These are phyloP conservation scores for Elsinoe batatas DNA, from an alignment of 2,329 filamentous ascomycete species.

Conservation along the genomic window DNA sequence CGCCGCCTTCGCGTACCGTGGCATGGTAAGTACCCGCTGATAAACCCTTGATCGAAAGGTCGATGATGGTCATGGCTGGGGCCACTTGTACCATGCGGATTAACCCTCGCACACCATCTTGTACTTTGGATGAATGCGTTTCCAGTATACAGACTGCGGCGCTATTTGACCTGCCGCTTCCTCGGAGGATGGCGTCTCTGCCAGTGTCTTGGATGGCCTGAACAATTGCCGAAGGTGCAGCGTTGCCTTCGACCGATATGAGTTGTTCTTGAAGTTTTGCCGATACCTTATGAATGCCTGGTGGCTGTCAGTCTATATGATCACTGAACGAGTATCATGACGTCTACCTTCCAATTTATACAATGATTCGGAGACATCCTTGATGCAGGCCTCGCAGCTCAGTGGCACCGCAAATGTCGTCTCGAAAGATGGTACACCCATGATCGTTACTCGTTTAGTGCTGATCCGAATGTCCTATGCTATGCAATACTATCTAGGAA, in stretches of 20 bases:
- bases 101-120: conserved; percentile 68
- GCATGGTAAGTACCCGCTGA: conserved; percentile 72
- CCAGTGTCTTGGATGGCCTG: conserved; percentile 81
- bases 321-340: neutral
- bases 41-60: conserved; percentile 77
- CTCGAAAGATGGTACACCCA: conserved; percentile 41
- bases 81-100: conserved; percentile 90
- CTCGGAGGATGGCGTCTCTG: conserved; percentile 85
- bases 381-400: conserved; percentile 81
- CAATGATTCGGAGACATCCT: conserved; percentile 71
- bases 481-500: neutral
- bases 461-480: neutral
- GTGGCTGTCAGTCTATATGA: neutral
- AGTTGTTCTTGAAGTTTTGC: conserved; percentile 75
- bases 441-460: neutral
- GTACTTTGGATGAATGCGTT: conserved; percentile 55
- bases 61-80: conserved; percentile 67
- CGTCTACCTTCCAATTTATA: conserved; percentile 56
- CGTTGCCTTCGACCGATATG: conserved; percentile 78
- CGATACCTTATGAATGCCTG: conserved; percentile 73
- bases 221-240: conserved; percentile 81
- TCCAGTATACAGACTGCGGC: conserved; percentile 94
- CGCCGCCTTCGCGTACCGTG: conserved; percentile 74
- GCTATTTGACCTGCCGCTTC: conserved; percentile 79
- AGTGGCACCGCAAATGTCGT: conserved; percentile 92